These are phyloP conservation scores for Gloeopeniophorella convolvens DNA, from an alignment of 768 basidiomycete species.

Conservation along the genomic window DNA sequence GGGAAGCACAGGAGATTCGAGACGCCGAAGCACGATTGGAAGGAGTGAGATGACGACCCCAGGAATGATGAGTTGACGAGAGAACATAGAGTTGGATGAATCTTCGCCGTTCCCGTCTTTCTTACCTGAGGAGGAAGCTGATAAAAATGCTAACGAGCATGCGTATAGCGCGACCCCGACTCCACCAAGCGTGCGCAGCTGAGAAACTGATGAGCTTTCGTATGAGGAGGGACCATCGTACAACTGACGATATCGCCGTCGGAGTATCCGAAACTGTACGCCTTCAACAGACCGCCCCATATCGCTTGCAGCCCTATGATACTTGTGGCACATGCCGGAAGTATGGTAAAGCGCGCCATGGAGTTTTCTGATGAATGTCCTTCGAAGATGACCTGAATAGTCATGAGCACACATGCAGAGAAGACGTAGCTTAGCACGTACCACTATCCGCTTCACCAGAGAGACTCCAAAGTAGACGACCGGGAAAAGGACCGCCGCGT, in stretches of 20 bases:
- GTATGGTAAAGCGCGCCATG: conserved; percentile 15
- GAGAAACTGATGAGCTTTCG: not conserved
- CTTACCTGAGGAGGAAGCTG: not conserved
- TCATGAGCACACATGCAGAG: not conserved
- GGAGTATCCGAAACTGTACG: conserved; percentile 9
- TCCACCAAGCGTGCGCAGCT: conserved; percentile 22
- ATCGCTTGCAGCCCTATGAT: conserved; percentile 11
- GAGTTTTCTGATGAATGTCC: not conserved
- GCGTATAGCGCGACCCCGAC: conserved; percentile 16
- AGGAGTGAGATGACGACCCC: conserved; percentile 31
- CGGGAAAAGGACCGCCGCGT: conserved; percentile 50
- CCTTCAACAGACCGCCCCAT: conserved; percentile 10
- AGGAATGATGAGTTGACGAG: conserved; percentile 15
- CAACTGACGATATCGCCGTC: conserved; percentile 21
- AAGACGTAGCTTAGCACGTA: conserved; percentile 26
- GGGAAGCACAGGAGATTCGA: conserved; percentile 44
- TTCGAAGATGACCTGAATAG: conserved; percentile 14
- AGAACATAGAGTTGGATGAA: not conserved
- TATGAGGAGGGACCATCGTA: not conserved
- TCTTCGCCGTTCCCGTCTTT: not conserved
- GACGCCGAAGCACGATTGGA: conserved; percentile 33
- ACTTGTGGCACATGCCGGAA: conserved; percentile 19
- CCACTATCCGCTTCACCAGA: conserved; percentile 37
- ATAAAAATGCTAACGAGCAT: not conserved
- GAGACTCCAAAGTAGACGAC: conserved; percentile 46